Conservation (phyloP, 2,329 filamentous ascomycete genomes). For the Rhynchosporium agropyri region DNA sequence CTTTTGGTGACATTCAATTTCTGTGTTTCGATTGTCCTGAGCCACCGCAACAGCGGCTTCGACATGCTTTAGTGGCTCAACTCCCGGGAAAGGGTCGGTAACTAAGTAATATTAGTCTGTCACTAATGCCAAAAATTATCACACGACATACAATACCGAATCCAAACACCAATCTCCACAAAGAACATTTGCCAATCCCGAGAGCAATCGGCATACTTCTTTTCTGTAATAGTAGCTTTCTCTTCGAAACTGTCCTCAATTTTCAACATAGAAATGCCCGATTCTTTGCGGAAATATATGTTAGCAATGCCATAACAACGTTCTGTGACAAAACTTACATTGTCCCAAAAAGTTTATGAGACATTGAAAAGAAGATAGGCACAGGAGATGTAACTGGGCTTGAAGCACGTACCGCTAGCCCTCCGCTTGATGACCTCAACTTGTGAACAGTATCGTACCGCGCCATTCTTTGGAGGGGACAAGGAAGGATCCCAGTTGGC, state of each 20-base stretch:
- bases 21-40: neutral
- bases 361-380: no score
- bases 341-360: no score
- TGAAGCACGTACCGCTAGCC: neutral
- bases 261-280: neutral
- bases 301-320: no score
- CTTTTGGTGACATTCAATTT: neutral
- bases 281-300: no score
- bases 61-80: slow-evolving; percentile 6
- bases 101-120: neutral
- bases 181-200: slow-evolving; percentile 18
- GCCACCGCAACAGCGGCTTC: no score
- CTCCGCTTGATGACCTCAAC: neutral
- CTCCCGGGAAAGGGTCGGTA: slow-evolving; percentile 4
- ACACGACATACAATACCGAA: slow-evolving; percentile 18
- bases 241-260: slow-evolving; percentile 8
- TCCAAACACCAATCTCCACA: slow-evolving; percentile 17
- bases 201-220: slow-evolving; percentile 6
- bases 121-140: no score
- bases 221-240: neutral
- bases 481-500: neutral
- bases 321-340: no score
- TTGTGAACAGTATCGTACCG: slow-evolving; percentile 3
- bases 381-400: no score
- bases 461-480: neutral